Base-by-base conservation (phyloP, 2,329 filamentous ascomycete genomes). In the Sclerotinia subarctica region DNA sequence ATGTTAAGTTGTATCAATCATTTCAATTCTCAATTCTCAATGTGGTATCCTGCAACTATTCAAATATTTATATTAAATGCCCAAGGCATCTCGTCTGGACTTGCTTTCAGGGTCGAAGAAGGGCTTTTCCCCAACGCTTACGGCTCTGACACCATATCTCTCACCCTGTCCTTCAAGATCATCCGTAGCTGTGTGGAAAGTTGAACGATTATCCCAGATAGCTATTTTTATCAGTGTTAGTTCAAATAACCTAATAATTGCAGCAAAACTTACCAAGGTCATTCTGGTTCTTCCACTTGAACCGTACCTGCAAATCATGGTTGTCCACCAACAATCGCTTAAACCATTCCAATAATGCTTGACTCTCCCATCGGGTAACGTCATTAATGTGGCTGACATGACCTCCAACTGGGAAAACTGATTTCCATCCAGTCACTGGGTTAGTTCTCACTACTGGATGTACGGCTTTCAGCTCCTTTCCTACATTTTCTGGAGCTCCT, bases 351-450 rank as follows among this genome's bases (percentile, higher is more conserved):
- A 86, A 76, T 29, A 87, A 77, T 62, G 80, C 75, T 64, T 79
- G 76, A 69, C 81, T 83, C 77, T 87, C 85, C 2, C 79, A 78
- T 5, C 81, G 77, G 0, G 79, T 81, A 7, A 87, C 75, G 1
- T 80, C 83, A 70, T 86, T 84, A 76, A 87, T 84, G 69, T 81
- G 78, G 46, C 79, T 75, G 1, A 84, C 80, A 72, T 85, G 83
- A 17, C 80, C 79, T 19, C 84, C 84, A 3, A 85, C 79, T 3
- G 83, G 82, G 70, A 85, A 86, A 46, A 86, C 74, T 47, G 78
- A 81, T 75, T 85, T 86, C 84, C 85, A 87, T 1, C 85, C 84
- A 0, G 84, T 86, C 0, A 87, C 83, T 0, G 84, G 85, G 74
- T 87, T 86, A 13, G 84, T 86, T 52, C 85, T 81, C 32, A 87